Evolutionary conservation across 1,139 yeast genomes (phyloP).

Genomic region (Yamadazyma trypodendri): DNA sequence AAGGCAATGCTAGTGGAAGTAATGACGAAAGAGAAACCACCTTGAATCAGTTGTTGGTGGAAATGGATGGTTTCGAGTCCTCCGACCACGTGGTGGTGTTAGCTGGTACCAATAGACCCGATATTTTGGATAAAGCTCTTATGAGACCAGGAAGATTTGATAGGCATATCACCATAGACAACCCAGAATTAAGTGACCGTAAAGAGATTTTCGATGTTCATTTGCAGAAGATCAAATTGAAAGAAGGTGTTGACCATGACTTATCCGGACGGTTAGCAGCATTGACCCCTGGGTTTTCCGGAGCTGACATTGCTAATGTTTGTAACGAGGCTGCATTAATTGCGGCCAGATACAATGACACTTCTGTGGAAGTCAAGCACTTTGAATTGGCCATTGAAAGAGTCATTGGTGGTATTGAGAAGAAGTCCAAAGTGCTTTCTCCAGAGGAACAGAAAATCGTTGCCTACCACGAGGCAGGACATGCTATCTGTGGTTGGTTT

Average conservation of each 20-base stretch:
- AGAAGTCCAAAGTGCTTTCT: constrained; percentile 78
- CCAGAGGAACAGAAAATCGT: constrained; percentile 85
- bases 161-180: constrained; percentile 86
- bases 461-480: constrained; percentile 98
- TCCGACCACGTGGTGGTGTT: constrained; percentile 92
- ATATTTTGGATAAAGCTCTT: constrained; percentile 86
- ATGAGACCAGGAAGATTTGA: constrained; percentile 98
- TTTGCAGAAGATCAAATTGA: constrained; percentile 61
- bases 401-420: constrained; percentile 94
- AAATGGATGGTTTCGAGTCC: constrained; percentile 94
- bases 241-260: constrained; percentile 36
- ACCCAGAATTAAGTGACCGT: constrained; percentile 91
- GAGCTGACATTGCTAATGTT: constrained; percentile 97
- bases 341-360: constrained; percentile 82
- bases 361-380: constrained; percentile 68
- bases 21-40: constrained; percentile 98
- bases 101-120: constrained; percentile 97
- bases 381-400: constrained; percentile 97
- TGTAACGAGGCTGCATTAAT: constrained; percentile 96
- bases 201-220: constrained; percentile 89
- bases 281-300: constrained; percentile 94
- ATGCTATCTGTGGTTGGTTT: constrained; percentile 97
- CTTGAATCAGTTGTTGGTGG: constrained; percentile 89
- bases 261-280: constrained; percentile 90
- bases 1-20: constrained; percentile 80